phyloP scores from a whole-genome alignment of 305 asterid species.

The Coffea humblotiana region DNA sequence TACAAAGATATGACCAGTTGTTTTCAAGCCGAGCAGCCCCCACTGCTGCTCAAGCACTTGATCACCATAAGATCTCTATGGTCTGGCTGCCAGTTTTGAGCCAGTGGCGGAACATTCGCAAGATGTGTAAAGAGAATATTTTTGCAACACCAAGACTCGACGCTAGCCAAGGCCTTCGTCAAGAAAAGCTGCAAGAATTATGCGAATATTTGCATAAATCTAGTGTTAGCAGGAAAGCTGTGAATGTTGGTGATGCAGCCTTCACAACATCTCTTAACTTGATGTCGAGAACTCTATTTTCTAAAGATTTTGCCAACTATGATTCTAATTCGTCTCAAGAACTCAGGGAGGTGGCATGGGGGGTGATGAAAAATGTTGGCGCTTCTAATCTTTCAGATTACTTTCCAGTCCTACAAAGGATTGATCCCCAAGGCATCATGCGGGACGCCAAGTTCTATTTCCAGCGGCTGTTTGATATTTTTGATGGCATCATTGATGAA shows the following conservation, averaged over 20 bases:
- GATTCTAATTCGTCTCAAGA: constrained; percentile 26
- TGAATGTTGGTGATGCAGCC: constrained; percentile 30
- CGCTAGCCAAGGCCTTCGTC: constrained; percentile 47
- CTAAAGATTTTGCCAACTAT: constrained; percentile 26
- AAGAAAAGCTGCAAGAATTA: constrained; percentile 33
- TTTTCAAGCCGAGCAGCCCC: constrained; percentile 51
- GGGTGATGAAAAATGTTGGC: constrained; percentile 9
- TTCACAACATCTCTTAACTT: constrained; percentile 33
- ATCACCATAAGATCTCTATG: constrained; percentile 57
- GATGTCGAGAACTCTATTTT: constrained; percentile 29
- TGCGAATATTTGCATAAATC: constrained; percentile 19
- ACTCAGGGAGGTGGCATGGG: constrained; percentile 23
- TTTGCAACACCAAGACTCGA: constrained; percentile 52
- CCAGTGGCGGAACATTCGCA: constrained; percentile 62
- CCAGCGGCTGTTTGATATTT: background rate
- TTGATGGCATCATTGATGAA: constrained; percentile 28
- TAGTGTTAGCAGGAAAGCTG: constrained; percentile 4
- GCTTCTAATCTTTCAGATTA: constrained; percentile 26
- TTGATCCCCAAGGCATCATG: constrained; percentile 27
- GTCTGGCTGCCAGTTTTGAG: constrained; percentile 55
- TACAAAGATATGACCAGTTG: constrained; percentile 57
- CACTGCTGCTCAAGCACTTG: constrained; percentile 46
- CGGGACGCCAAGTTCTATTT: background rate
- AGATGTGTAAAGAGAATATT: constrained; percentile 45
- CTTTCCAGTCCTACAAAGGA: constrained; percentile 20